A percentile compares a stretch with the other conserved stretches of the same genome.
Conservation (phyloP, 108 stramenopile genomes). For the Skeletonema grethae region DNA sequence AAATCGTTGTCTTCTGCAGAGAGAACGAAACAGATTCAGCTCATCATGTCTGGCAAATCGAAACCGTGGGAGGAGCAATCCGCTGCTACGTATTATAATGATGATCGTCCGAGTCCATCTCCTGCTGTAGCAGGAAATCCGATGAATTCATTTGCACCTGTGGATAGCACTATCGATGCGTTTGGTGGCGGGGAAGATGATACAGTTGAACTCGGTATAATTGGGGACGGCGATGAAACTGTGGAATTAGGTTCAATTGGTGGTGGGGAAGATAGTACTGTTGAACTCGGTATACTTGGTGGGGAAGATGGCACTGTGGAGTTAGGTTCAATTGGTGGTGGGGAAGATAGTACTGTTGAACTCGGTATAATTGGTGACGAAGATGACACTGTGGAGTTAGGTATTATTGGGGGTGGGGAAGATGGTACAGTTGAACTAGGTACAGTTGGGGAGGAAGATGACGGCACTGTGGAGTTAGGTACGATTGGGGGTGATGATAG, state of each 20-base stretch:
- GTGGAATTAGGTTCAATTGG: neutral
- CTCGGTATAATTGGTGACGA: neutral
- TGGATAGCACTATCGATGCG: neutral
- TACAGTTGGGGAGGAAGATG: neutral
- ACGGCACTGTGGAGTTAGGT: too few species aligned
- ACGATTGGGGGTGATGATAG: neutral
- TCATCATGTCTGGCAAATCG: conserved; percentile 2
- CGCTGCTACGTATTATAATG: too few species aligned
- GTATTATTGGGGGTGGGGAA: too few species aligned
- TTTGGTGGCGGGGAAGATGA: neutral
- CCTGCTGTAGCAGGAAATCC: too few species aligned
- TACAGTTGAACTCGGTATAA: neutral
- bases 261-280: neutral
- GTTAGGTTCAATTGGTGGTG: neutral
- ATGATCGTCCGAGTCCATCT: too few species aligned
- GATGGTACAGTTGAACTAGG: neutral
- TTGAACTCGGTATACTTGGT: neutral
- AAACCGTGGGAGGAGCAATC: neutral
- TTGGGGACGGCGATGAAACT: neutral
- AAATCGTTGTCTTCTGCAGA: neutral
- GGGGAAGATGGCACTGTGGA: neutral
- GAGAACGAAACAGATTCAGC: conserved; percentile 8
- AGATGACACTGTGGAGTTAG: too few species aligned
- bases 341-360: neutral
- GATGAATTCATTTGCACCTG: too few species aligned